A percentile compares a stretch with the other conserved stretches of the same genome.
Conservation (phyloP, 768 basidiomycete species). For the Amanita fuliginea region DNA sequence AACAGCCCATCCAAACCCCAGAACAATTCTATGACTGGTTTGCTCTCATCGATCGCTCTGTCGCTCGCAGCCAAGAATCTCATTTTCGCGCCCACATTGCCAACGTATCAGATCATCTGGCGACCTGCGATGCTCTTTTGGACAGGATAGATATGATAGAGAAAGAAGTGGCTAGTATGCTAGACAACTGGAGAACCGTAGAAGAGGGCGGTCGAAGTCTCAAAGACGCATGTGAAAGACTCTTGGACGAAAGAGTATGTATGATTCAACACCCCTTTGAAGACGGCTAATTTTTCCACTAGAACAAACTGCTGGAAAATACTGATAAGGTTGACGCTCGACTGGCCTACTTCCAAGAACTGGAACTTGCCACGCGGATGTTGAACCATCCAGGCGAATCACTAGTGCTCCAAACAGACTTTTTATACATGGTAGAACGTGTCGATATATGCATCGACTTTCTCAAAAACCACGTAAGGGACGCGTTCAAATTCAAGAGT, state of each 20-base stretch:
- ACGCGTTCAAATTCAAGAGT: not conserved
- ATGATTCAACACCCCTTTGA: not conserved
- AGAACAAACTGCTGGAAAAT: conserved; percentile 70
- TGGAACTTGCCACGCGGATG: conserved; percentile 88
- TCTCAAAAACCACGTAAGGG: conserved; percentile 70
- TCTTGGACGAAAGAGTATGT: conserved; percentile 83
- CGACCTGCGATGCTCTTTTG: conserved; percentile 68
- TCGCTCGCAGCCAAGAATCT: conserved; percentile 89
- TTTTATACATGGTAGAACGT: conserved; percentile 92
- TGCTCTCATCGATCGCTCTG: conserved; percentile 76
- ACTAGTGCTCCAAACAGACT: conserved; percentile 83
- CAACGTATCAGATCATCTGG: conserved; percentile 64
- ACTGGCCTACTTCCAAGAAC: conserved; percentile 89
- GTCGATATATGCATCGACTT: conserved; percentile 93
- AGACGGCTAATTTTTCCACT: conserved; percentile 3
- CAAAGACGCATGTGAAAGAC: conserved; percentile 82
- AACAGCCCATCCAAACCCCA: conserved; percentile 73
- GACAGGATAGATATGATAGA: conserved; percentile 66
- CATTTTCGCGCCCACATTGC: conserved; percentile 83
- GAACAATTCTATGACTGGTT: conserved; percentile 99
- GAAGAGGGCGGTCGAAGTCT: conserved; percentile 89
- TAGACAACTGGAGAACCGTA: conserved; percentile 76
- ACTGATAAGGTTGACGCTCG: conserved; percentile 77
- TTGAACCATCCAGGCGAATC: conserved; percentile 91
- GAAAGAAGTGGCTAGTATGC: conserved; percentile 66